Percentiles rank a stretch among this genome's conserved stretches.
These are phyloP conservation scores for Lipomyces lipofer DNA, from an alignment of 805 yeast species.

Conservation along the genomic window DNA sequence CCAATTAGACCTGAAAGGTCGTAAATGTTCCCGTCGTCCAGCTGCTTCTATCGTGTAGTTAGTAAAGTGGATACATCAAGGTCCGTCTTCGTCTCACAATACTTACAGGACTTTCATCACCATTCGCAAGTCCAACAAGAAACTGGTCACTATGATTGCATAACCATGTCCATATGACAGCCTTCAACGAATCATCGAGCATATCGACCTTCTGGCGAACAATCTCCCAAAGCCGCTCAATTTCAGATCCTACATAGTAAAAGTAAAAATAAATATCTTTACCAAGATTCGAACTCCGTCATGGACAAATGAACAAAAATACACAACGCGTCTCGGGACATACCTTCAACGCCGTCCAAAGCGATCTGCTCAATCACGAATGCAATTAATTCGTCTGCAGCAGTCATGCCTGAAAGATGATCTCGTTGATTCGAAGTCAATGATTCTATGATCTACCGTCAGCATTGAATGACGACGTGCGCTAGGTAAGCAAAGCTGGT, in stretches of 20 bases:
- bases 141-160: conserved; percentile 28
- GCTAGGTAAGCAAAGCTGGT: too few species aligned
- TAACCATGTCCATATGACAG: conserved; percentile 37
- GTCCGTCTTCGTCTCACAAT: background rate
- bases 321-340: conserved; percentile 5
- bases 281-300: conserved; percentile 1
- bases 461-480: too few species aligned
- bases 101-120: conserved; percentile 12
- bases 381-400: conserved; percentile 37
- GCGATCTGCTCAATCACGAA: conserved; percentile 37
- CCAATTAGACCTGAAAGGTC: conserved; percentile 18
- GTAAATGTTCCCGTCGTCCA: conserved; percentile 13
- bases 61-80: background rate
- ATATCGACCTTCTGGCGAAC: conserved; percentile 24
- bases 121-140: conserved; percentile 22
- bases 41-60: background rate
- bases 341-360: conserved; percentile 38
- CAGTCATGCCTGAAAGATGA: conserved; percentile 20
- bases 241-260: conserved; percentile 31
- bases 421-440: background rate
- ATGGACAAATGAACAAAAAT: background rate
- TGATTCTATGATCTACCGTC: too few species aligned
- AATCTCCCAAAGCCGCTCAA: conserved; percentile 36
- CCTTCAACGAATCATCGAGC: conserved; percentile 32
- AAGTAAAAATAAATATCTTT: background rate